Evolutionary conservation across 352 stramenopile genomes (phyloP).

Genomic region (Phytophthora melonis): DNA sequence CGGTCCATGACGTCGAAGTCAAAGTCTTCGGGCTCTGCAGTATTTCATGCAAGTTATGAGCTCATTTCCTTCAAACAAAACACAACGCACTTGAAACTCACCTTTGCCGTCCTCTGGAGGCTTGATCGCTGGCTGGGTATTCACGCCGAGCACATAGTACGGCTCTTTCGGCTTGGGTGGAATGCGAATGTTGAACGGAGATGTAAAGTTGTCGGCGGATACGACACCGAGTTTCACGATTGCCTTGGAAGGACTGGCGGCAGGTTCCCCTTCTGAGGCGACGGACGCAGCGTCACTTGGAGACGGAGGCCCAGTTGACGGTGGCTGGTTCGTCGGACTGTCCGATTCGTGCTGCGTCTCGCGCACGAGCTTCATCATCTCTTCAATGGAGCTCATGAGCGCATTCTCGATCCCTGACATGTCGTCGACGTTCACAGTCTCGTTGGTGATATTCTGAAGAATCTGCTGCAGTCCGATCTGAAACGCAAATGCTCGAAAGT

Average conservation of each 20-base stretch:
- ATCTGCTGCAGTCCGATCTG: constrained; percentile 87
- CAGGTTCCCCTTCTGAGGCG: constrained; percentile 3
- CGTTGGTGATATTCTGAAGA: constrained; percentile 76
- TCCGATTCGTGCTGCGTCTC: constrained; percentile 39
- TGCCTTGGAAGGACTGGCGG: background rate
- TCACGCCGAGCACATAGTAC: constrained; percentile 73
- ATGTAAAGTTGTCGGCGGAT: constrained; percentile 71
- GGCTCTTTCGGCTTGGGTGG: constrained; percentile 59
- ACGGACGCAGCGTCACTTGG: constrained; percentile 9
- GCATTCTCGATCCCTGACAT: constrained; percentile 64
- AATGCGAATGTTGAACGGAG: constrained; percentile 82
- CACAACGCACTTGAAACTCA: background rate
- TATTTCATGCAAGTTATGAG: background rate
- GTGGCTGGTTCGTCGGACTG: constrained; percentile 19
- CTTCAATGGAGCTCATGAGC: constrained; percentile 70
- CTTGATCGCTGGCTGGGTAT: constrained; percentile 17
- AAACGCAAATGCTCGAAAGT: background rate
- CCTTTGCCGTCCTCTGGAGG: constrained; percentile 47
- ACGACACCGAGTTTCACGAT: constrained; percentile 35
- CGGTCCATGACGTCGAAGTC: constrained; percentile 85
- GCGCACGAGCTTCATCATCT: constrained; percentile 80
- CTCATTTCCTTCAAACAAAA: background rate
- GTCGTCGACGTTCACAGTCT: constrained; percentile 77
- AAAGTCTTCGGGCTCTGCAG: constrained; percentile 59
- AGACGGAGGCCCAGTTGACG: constrained; percentile 3